Conservation (phyloP, 179 eudicot species). For the Gypsophila paniculata region DNA sequence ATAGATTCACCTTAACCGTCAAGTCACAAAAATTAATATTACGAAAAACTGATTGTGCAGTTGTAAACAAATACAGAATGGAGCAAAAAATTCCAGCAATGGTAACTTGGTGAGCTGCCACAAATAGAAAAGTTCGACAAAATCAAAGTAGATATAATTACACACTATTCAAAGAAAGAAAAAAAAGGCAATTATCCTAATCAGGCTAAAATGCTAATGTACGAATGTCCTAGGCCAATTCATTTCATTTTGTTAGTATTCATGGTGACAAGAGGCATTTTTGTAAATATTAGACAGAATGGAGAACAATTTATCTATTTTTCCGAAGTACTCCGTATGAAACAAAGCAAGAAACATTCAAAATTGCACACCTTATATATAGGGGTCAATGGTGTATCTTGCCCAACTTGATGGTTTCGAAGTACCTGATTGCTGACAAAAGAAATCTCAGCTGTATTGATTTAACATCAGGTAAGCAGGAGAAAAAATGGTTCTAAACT, state of each 20-base stretch:
- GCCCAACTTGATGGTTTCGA: constrained; percentile 57
- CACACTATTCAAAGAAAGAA: neutral
- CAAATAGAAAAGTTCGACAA: neutral
- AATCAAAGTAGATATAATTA: neutral
- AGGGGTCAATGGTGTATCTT: constrained; percentile 60
- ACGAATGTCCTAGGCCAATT: neutral
- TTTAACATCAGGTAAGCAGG: neutral
- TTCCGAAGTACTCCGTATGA: neutral
- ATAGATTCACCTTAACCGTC: neutral
- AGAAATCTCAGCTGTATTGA: neutral
- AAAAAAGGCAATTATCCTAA: neutral
- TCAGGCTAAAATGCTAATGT: neutral
- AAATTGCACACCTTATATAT: constrained; percentile 70
- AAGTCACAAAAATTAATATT: neutral
- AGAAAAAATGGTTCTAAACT: neutral
- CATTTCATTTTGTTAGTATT: neutral
- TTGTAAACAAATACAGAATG: neutral
- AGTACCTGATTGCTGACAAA: constrained; percentile 73
- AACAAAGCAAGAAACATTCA: neutral
- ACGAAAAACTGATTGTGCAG: neutral
- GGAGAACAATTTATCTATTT: neutral
- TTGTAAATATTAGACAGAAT: neutral
- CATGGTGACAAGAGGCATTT: neutral
- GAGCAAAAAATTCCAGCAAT: neutral
- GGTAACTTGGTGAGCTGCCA: neutral